These are phyloP conservation scores for Turnera subulata DNA, from an alignment of 345 rosid genomes.

Conservation along the genomic window DNA sequence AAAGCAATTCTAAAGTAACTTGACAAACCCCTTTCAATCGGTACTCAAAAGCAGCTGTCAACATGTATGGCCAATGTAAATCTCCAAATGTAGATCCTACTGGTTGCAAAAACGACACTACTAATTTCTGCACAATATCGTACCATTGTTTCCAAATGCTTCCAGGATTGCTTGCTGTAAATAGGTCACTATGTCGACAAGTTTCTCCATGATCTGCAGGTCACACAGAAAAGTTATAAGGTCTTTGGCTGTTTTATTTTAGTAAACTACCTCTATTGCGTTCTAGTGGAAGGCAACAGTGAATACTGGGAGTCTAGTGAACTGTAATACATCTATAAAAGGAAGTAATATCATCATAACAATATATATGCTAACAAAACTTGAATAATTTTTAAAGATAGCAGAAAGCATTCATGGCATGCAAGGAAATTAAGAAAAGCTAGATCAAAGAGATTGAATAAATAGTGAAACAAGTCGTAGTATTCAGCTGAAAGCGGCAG, in stretches of 20 bases:
- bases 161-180: slow-evolving; percentile 59
- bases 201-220: slow-evolving; percentile 62
- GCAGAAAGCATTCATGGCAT: not conserved
- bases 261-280: not conserved
- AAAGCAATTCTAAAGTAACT: no score
- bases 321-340: not conserved
- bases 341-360: not conserved
- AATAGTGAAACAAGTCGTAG: not conserved
- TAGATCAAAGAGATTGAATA: not conserved
- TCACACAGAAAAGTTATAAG: slow-evolving; percentile 2
- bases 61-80: not conserved
- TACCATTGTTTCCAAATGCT: slow-evolving; percentile 73
- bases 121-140: not conserved
- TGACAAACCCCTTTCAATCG: no score
- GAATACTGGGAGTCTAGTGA: not conserved
- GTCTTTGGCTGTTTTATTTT: not conserved
- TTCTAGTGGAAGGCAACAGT: not conserved
- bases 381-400: not conserved
- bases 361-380: not conserved
- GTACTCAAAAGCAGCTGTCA: not conserved
- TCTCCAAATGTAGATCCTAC: no score
- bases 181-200: slow-evolving; percentile 60
- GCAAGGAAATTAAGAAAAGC: not conserved
- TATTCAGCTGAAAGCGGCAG: not conserved
- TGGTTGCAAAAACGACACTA: no score